Conservation (phyloP, 2,329 filamentous ascomycete genomes). For the Zymoseptoria crescenta region DNA sequence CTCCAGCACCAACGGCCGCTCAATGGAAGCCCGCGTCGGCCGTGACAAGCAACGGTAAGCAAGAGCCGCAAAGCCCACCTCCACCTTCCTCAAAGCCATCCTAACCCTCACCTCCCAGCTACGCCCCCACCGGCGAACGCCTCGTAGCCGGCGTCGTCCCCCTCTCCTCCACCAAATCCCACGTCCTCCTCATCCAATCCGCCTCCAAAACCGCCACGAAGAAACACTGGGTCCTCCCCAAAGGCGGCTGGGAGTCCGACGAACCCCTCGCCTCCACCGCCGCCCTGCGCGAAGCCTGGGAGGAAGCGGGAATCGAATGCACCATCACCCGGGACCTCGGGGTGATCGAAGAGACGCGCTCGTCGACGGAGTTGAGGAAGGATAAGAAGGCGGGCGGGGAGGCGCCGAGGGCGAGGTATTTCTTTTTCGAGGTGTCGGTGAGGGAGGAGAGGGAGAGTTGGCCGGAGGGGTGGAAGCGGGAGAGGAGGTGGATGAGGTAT, state of each 20-base stretch:
- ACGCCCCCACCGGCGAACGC: conserved; percentile 83
- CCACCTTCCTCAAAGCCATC: background rate
- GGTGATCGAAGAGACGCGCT: conserved; percentile 71
- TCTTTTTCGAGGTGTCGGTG: conserved; percentile 84
- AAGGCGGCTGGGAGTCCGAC: conserved; percentile 95
- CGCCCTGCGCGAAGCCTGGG: conserved; percentile 84
- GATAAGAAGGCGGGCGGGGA: conserved; percentile 27
- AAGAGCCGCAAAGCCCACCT: background rate
- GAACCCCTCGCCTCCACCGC: conserved; percentile 82
- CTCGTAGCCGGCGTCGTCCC: conserved; percentile 93
- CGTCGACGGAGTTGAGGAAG: conserved; percentile 25
- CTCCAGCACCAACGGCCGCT: conserved; percentile 3
- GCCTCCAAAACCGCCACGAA: conserved; percentile 35
- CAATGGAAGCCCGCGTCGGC: conserved; percentile 62
- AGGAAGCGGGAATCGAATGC: conserved; percentile 89
- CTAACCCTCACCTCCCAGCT: conserved; percentile 42
- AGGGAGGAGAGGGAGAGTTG: conserved; percentile 76
- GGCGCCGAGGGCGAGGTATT: conserved; percentile 68
- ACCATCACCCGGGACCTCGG: conserved; percentile 79
- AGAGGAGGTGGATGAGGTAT: conserved; percentile 84
- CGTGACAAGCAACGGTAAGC: conserved; percentile 64
- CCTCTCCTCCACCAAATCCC: conserved; percentile 73
- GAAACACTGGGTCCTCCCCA: conserved; percentile 88
- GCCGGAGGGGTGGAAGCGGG: conserved; percentile 90
- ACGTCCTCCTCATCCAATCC: conserved; percentile 89